Evolutionary conservation across 2,329 filamentous ascomycete species (phyloP).

Genomic region (Nemania abortiva): DNA sequence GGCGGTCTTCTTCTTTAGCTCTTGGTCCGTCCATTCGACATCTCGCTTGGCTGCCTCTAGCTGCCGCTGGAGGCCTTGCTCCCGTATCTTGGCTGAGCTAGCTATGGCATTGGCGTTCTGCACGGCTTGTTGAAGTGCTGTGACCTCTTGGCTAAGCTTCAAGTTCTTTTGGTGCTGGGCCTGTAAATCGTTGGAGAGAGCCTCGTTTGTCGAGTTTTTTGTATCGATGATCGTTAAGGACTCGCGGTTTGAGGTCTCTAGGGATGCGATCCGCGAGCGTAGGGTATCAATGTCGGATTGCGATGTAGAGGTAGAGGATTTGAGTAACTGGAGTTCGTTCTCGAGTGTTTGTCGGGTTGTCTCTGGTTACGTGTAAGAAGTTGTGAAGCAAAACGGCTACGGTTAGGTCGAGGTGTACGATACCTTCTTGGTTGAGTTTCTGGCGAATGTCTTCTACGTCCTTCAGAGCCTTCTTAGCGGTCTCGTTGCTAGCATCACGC

Average conservation of each 20-base stretch:
- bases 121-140: slow-evolving; percentile 82
- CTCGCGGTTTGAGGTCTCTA: slow-evolving; percentile 93
- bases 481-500: slow-evolving; percentile 82
- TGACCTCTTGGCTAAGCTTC: slow-evolving; percentile 84
- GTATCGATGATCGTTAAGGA: slow-evolving; percentile 89
- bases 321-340: slow-evolving; percentile 82
- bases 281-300: slow-evolving; percentile 81
- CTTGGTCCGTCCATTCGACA: slow-evolving; percentile 91
- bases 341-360: slow-evolving; percentile 79
- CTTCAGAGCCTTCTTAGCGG: slow-evolving; percentile 83
- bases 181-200: slow-evolving; percentile 85
- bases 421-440: slow-evolving; percentile 87
- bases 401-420: slow-evolving; percentile 39
- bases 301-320: slow-evolving; percentile 79
- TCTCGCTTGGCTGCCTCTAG: slow-evolving; percentile 88
- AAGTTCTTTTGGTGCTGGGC: slow-evolving; percentile 90
- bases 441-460: slow-evolving; percentile 85
- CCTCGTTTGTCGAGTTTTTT: slow-evolving; percentile 88
- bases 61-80: slow-evolving; percentile 91
- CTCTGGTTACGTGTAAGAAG: slow-evolving; percentile 65
- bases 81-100: slow-evolving; percentile 86
- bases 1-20: slow-evolving; percentile 88
- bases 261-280: slow-evolving; percentile 83
- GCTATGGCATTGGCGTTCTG: slow-evolving; percentile 85
- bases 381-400: background rate